Evolutionary conservation across 331 rosid species (phyloP).

Genomic region (Spiraea crenata): DNA sequence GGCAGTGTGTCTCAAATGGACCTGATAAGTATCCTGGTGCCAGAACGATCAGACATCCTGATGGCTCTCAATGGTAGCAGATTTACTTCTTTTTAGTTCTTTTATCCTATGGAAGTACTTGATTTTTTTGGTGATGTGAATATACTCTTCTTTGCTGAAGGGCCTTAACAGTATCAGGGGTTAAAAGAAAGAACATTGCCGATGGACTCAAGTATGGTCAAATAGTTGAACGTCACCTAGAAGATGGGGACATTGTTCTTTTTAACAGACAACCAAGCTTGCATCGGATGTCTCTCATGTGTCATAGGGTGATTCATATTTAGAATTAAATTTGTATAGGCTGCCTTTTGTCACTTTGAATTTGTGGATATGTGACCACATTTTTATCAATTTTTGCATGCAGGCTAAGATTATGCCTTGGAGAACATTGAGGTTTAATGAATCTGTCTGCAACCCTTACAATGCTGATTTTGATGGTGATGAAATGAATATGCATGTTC

Average conservation of each 20-base stretch:
- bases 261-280: slow-evolving; percentile 96
- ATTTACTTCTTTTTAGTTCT: neutral
- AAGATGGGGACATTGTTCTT: slow-evolving; percentile 91
- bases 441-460: slow-evolving; percentile 95
- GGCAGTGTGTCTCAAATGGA: slow-evolving; percentile 85
- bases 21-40: slow-evolving; percentile 95
- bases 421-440: slow-evolving; percentile 97
- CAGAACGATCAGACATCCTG: slow-evolving; percentile 44
- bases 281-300: slow-evolving; percentile 98
- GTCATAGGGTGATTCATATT: slow-evolving; percentile 74
- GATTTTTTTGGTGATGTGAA: slow-evolving; percentile 16
- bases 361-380: neutral
- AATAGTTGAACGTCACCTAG: slow-evolving; percentile 87
- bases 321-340: slow-evolving; percentile 9
- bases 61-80: slow-evolving; percentile 56
- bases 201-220: slow-evolving; percentile 79
- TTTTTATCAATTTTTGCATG: slow-evolving; percentile 34
- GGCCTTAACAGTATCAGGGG: slow-evolving; percentile 24
- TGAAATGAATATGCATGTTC: slow-evolving; percentile 96
- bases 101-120: slow-evolving; percentile 9
- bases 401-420: slow-evolving; percentile 98
- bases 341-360: slow-evolving; percentile 4
- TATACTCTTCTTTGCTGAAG: slow-evolving; percentile 42
- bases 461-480: slow-evolving; percentile 99
- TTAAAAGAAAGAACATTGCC: slow-evolving; percentile 56